phyloP scores from a whole-genome alignment of 257 asterid species.

The Solanum microdontum region DNA sequence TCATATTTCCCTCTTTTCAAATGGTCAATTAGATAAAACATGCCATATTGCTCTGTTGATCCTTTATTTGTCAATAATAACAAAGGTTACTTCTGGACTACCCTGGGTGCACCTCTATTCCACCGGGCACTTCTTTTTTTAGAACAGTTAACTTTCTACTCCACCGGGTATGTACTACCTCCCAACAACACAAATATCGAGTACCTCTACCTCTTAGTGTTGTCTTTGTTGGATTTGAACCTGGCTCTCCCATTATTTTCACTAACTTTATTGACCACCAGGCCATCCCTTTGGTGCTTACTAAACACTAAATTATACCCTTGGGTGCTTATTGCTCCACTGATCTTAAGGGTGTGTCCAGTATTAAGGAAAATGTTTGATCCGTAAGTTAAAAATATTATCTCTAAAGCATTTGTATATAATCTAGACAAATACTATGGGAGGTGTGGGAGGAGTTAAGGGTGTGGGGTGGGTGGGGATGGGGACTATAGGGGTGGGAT shows the following conservation, averaged over 20 bases:
- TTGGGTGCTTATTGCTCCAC: not conserved
- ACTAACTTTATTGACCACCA: not conserved
- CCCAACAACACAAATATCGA: not conserved
- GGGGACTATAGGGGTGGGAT: not conserved
- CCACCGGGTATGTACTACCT: not conserved
- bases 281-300: not conserved
- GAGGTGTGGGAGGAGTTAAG: not conserved
- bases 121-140: not conserved
- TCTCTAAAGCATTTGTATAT: not conserved
- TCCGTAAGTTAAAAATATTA: not conserved
- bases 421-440: not conserved
- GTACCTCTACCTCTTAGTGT: not conserved
- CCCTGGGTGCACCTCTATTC: not conserved
- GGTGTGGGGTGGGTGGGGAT: not conserved
- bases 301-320: not conserved
- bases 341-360: not conserved
- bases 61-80: not conserved
- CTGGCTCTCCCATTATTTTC: not conserved
- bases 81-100: not conserved
- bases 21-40: not conserved
- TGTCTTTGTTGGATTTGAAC: not conserved
- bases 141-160: not conserved
- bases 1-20: not conserved
- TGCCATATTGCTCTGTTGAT: not conserved
- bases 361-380: not conserved